Evolutionary conservation across 352 stramenopile genomes (phyloP).

Genomic region (Pythium utonaiense): DNA sequence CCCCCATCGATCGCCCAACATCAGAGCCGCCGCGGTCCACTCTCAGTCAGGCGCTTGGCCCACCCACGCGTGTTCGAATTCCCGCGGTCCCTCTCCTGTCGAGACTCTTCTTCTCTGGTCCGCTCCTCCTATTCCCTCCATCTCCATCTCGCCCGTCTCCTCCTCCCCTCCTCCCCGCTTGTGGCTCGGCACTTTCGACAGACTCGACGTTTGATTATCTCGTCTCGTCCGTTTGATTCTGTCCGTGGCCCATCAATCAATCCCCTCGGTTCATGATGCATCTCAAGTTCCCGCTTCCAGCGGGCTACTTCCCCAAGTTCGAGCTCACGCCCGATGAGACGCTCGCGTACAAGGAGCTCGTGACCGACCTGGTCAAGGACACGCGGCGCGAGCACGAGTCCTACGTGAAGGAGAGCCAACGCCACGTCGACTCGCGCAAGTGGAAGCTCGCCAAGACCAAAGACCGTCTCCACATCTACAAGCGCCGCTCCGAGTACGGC

Average conservation of each 20-base stretch:
- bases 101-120: not conserved
- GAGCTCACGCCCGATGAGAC: conserved; percentile 54
- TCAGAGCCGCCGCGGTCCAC: not conserved
- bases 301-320: conserved; percentile 71
- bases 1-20: not conserved
- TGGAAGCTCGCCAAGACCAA: conserved; percentile 74
- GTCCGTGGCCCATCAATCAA: not conserved
- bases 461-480: conserved; percentile 59
- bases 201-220: not conserved
- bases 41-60: too few relatives aligned
- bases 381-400: conserved; percentile 52
- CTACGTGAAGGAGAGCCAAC: conserved; percentile 52
- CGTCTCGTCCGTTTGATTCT: not conserved
- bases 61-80: not conserved
- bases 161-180: not conserved
- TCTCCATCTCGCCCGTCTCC: too few relatives aligned
- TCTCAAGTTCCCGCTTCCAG: conserved; percentile 63
- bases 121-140: not conserved
- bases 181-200: not conserved
- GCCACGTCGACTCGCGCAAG: conserved; percentile 50
- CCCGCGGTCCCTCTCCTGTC: not conserved
- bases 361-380: conserved; percentile 62
- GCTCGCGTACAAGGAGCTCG: conserved; percentile 46
- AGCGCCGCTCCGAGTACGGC: conserved; percentile 24
- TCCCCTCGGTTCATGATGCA: conserved; percentile 36